Percentiles rank a stretch among this genome's conserved stretches.
These are phyloP conservation scores for Zygoascus bituminiphila DNA, from an alignment of 805 yeast genomes.

Conservation along the genomic window DNA sequence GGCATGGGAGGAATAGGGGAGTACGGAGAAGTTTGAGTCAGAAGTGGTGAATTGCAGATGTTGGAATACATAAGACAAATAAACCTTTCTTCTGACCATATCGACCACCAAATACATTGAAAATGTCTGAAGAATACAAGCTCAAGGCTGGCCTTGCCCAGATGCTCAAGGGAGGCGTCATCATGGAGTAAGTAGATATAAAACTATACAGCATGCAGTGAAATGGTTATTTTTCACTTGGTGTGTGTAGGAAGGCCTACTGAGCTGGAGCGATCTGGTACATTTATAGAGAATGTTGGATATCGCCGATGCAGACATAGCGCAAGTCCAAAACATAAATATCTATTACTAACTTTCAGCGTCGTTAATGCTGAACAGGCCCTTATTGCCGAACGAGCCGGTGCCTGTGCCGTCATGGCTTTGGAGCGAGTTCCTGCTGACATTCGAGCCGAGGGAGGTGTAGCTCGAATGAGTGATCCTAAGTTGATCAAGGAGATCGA, in stretches of 20 bases:
- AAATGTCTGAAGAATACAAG: constrained; percentile 15
- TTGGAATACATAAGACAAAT: too few relatives aligned
- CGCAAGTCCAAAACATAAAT: not conserved
- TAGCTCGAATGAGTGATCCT: constrained; percentile 83
- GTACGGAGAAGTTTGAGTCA: too few relatives aligned
- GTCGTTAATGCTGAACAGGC: constrained; percentile 80
- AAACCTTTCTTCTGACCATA: too few relatives aligned
- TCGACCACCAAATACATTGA: not conserved
- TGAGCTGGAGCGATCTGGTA: too few relatives aligned
- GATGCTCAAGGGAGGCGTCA: constrained; percentile 60
- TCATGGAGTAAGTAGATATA: constrained; percentile 32
- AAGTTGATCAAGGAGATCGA: constrained; percentile 66
- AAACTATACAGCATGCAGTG: too few relatives aligned
- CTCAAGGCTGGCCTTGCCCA: constrained; percentile 75
- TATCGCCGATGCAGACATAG: too few relatives aligned
- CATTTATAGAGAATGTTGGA: too few relatives aligned
- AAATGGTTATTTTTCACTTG: too few relatives aligned
- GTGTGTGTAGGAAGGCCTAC: too few relatives aligned
- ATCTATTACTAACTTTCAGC: constrained; percentile 11
- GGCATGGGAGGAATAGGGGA: too few relatives aligned
- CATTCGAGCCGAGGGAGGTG: constrained; percentile 73
- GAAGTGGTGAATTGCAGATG: too few relatives aligned
- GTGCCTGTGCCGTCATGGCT: constrained; percentile 89
- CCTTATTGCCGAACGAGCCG: constrained; percentile 68
- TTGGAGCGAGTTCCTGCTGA: constrained; percentile 80